Percentiles rank a stretch among this genome's conserved stretches.
These are phyloP conservation scores for Hordeum pubiflorum DNA, from an alignment of 202 grass and related monocot species.

Conservation along the genomic window DNA sequence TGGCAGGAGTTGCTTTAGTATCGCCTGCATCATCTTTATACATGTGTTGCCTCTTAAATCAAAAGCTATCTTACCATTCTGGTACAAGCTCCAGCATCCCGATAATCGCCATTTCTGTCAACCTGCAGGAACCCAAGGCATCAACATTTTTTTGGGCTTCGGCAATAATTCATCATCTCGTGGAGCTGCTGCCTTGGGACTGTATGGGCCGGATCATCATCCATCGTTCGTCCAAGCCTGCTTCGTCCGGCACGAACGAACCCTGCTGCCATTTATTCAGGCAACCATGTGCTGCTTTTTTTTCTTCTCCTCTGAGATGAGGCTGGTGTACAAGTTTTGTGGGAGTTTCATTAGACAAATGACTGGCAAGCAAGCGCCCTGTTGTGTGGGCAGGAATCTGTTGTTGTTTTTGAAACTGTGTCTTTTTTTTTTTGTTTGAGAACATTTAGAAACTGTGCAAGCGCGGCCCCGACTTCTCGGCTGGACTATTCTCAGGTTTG, in stretches of 20 bases:
- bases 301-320: neutral
- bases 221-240: neutral
- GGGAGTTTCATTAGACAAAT: neutral
- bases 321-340: neutral
- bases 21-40: neutral
- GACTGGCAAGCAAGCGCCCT: neutral
- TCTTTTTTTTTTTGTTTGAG: no score
- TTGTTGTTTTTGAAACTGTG: neutral
- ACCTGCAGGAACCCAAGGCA: slow-evolving; percentile 25
- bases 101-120: slow-evolving; percentile 10
- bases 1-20: neutral
- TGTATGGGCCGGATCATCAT: neutral
- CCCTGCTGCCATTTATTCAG: neutral
- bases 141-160: neutral
- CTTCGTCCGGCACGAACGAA: neutral
- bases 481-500: neutral
- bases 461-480: neutral
- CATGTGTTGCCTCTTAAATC: neutral
- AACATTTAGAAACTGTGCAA: neutral
- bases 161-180: neutral
- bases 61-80: neutral
- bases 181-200: neutral
- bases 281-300: neutral
- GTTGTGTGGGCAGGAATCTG: neutral
- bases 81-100: neutral